Evolutionary conservation across 306 rosid genomes (phyloP), one percentile per base, ranked within the genome.

Genomic region (Prunus armeniaca): DNA sequence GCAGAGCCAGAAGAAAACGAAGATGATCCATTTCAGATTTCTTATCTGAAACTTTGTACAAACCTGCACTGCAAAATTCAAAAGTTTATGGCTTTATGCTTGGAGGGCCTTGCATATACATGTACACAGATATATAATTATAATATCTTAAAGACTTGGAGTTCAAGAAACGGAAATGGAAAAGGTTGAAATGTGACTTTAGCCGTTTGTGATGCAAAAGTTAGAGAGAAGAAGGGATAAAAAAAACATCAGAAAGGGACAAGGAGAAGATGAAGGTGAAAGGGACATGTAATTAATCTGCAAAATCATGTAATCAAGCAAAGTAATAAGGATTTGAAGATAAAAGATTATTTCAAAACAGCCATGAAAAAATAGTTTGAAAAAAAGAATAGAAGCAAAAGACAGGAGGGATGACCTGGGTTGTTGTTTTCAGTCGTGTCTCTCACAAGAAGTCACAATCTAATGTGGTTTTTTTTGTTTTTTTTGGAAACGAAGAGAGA

Each of bases 11-110:
- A 78, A 82, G 80, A 61, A 0, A 73, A 38, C 2, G 52, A 55
- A 54, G 61, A 46, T 28, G 10, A 28, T 68, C 82, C 93, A 91
- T 91, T 17, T 76, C 54, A 79, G 61, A 28, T 61, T 73, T 34
- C 38, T 5, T 67, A 60, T 20, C 30, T 50, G 46, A 70, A 70
- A 30, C 38, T 67, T 2, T 63, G 25, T 6, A 38, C 19, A 45
- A 78, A 38, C 81, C 88, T 88, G 84, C 73, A 70, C 2, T 19
- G 25, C 78, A 72, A 20, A 62, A 12, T 12, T 41, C 12, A 30
- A 43, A 76, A 38, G 7, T 28, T 9, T 63, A 63, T 56, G 55
- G 24, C 12, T 41, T 24, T 58, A 50, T 56, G 46, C 32, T 27
- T 54, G 49, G 12, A 51, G n/a, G 34, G 15, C 5, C 28, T 10